Evolutionary conservation across 192 early-diverging fungal species (phyloP).

Genomic region (Umbelopsis ramanniana): DNA sequence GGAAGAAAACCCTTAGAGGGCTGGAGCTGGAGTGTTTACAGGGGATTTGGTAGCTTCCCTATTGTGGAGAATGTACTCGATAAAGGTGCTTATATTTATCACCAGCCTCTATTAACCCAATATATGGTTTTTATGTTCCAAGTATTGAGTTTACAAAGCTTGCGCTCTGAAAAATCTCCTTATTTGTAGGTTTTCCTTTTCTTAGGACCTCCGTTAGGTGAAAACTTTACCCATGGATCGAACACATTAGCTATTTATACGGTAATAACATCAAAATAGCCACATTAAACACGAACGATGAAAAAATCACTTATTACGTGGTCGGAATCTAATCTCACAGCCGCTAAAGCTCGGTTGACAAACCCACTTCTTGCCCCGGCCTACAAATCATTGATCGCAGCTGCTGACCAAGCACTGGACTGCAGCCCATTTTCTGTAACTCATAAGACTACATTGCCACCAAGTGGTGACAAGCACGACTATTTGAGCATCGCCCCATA

Average conservation of each 20-base stretch:
- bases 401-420: conserved; percentile 9
- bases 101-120: neutral
- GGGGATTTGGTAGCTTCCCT: neutral
- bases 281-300: neutral
- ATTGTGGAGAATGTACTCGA: neutral
- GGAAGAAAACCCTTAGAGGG: neutral
- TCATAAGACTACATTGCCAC: conserved; percentile 4
- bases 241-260: neutral
- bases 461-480: conserved; percentile 24
- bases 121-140: neutral
- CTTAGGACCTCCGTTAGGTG: neutral
- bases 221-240: neutral
- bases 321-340: neutral
- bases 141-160: neutral
- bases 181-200: neutral
- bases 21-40: neutral
- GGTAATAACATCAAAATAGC: too few species aligned
- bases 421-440: conserved; percentile 3
- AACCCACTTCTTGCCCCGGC: neutral
- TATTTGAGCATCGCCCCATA: conserved; percentile 19
- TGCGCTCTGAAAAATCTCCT: neutral
- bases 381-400: conserved; percentile 1
- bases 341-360: conserved; percentile 4
- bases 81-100: neutral
- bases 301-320: conserved; percentile 6